Percentiles rank a stretch among this genome's conserved stretches.
Evolutionary conservation across 2,329 filamentous ascomycete species (phyloP).

Genomic region (Verticillium alfalfae): DNA sequence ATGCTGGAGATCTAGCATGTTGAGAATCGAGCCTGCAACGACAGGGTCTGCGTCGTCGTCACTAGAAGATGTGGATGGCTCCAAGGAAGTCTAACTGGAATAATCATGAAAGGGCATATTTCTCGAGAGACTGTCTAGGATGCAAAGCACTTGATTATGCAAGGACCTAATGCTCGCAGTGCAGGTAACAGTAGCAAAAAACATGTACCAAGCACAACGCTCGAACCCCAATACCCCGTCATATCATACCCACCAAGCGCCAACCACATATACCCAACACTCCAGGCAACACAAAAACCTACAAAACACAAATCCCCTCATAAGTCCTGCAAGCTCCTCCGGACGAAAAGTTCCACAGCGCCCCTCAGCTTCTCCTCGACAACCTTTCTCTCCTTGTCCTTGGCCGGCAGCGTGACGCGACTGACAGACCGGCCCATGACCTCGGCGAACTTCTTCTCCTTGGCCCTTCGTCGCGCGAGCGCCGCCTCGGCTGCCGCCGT

Average conservation of each 20-base stretch:
- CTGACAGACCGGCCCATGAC: slow-evolving; percentile 62
- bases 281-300: too few relatives aligned
- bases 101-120: too few relatives aligned
- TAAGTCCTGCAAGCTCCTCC: slow-evolving; percentile 10
- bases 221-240: not conserved
- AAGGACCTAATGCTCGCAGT: too few relatives aligned
- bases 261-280: not conserved
- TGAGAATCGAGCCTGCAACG: too few relatives aligned
- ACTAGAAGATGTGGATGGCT: too few relatives aligned
- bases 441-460: slow-evolving; percentile 58
- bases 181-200: too few relatives aligned
- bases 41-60: too few relatives aligned
- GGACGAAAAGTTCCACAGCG: slow-evolving; percentile 64
- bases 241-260: too few relatives aligned
- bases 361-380: slow-evolving; percentile 59
- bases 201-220: not conserved
- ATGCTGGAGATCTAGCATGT: too few relatives aligned
- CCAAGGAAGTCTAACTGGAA: too few relatives aligned
- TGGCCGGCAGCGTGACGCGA: slow-evolving; percentile 30
- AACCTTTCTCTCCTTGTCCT: slow-evolving; percentile 50
- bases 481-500: slow-evolving; percentile 16
- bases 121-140: too few relatives aligned
- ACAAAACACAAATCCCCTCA: not conserved
- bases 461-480: slow-evolving; percentile 45
- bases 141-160: too few relatives aligned